Evolutionary conservation across 2,329 filamentous ascomycete species (phyloP), one percentile per base, ranked within the genome.

Genomic region (Trichophyton simii): DNA sequence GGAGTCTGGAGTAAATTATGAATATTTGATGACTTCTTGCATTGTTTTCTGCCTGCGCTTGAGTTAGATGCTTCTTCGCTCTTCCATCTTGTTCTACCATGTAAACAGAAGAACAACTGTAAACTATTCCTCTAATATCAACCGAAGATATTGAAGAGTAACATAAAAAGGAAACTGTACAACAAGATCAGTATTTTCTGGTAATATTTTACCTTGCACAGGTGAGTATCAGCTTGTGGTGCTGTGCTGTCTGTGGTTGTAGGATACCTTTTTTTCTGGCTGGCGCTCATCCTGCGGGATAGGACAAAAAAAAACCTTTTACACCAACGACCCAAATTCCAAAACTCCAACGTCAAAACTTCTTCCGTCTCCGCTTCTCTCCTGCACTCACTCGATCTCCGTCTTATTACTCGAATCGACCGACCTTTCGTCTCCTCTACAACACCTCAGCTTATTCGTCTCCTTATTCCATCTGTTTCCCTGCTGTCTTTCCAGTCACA

Each of bases 401-500:
- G 46, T 42, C 42, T 38, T 58, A 42, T 31, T 57, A 54, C 59
- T 60, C 62, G 34, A 9, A 38, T 59, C 13, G 22, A 18, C 31
- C 50, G 28, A 34, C 4, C 11, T 34, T 54, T 3, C 25, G 8
- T 31, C 25, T 54, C 0, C 18, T 34, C 59, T 61, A 44, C 55
- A 57, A 41, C 60, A 62, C 60, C 60, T 55, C 58, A 52, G 61
- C 58, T 60, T 28, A 60, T 60, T 57, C 57, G 57, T 50, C 50
- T 42, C 38, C 34, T 25, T 38, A 15, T 38, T 54, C 50, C 8
- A 28, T 15, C 22, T 52, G 46, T 22, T 11, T 31, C 7, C n/a
- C 9, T 11, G 20, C 44, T 22, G 7, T n/a, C 2, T 15, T 44
- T n/a, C 41, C 55, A 28, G 55, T 58, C 65, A 62, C 64, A 55